phyloP scores from a whole-genome alignment of 2,329 filamentous ascomycete genomes.

The Talaromyces rugulosus region DNA sequence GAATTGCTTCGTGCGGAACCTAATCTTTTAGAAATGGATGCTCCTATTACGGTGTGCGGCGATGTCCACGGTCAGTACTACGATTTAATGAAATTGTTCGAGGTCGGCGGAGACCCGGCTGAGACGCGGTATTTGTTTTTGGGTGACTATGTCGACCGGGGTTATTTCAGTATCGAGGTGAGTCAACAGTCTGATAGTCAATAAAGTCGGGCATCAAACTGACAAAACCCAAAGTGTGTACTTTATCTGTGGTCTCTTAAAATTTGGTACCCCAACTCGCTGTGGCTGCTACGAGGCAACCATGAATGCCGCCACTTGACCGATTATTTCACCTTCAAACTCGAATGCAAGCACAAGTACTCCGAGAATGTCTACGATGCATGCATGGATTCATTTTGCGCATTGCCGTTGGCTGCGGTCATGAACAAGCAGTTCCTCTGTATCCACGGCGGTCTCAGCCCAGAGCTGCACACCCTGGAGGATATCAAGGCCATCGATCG shows the following conservation, averaged over 20 bases:
- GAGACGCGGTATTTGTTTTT: slow-evolving; percentile 97
- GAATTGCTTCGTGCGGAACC: slow-evolving; percentile 85
- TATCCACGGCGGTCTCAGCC: slow-evolving; percentile 93
- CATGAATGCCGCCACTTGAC: slow-evolving; percentile 98
- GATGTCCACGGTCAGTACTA: slow-evolving; percentile 99
- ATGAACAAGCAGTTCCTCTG: slow-evolving; percentile 99
- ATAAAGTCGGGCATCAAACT: background rate
- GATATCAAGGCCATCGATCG: slow-evolving; percentile 93
- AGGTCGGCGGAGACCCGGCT: slow-evolving; percentile 92
- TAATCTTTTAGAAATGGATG: slow-evolving; percentile 98
- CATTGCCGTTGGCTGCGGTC: slow-evolving; percentile 84
- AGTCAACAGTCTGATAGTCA: slow-evolving; percentile 13
- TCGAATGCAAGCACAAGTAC: slow-evolving; percentile 99
- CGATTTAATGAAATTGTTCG: slow-evolving; percentile 98
- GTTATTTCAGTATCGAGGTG: slow-evolving; percentile 96
- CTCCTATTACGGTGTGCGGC: slow-evolving; percentile 96
- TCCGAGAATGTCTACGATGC: slow-evolving; percentile 94
- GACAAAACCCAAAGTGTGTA: slow-evolving; percentile 63
- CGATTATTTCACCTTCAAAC: slow-evolving; percentile 99
- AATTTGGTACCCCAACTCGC: slow-evolving; percentile 96
- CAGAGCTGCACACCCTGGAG: slow-evolving; percentile 91
- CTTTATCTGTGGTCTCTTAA: slow-evolving; percentile 97
- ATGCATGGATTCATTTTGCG: slow-evolving; percentile 97
- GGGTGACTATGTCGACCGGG: slow-evolving; percentile 95
- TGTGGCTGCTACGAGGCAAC: slow-evolving; percentile 96